phyloP scores from a whole-genome alignment of 78 protist genomes.

The Isochrysis galbana region DNA sequence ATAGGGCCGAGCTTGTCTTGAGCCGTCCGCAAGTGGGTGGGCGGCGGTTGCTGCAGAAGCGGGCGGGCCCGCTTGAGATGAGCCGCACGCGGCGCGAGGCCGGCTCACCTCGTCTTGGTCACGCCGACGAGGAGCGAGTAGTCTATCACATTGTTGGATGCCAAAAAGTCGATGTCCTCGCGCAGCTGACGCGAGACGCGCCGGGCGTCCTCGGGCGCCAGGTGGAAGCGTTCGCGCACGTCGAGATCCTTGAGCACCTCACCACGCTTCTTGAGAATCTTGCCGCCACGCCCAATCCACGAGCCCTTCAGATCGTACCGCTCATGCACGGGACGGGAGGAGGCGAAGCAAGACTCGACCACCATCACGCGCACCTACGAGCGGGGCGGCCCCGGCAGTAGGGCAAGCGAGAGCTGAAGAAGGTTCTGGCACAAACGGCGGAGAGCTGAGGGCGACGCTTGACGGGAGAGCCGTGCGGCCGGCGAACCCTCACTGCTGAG shows the following conservation, averaged over 20 bases:
- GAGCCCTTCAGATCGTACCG: slow-evolving; percentile 45
- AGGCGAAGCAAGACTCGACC: slow-evolving; percentile 25
- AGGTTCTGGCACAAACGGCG: no score
- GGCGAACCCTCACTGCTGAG: no score
- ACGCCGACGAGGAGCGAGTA: slow-evolving; percentile 40
- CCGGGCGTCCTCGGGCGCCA: neutral
- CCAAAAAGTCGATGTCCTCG: neutral
- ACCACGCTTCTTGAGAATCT: neutral
- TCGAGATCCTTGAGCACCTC: neutral
- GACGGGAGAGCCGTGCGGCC: no score
- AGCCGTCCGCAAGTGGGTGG: no score
- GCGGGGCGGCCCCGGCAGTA: neutral
- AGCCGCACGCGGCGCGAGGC: no score
- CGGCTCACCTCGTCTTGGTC: neutral
- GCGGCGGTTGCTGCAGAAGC: no score
- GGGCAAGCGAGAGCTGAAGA: neutral
- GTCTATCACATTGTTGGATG: slow-evolving; percentile 23
- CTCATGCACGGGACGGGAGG: slow-evolving; percentile 9
- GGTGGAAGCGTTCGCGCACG: neutral
- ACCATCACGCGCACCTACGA: slow-evolving; percentile 9
- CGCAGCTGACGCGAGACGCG: neutral
- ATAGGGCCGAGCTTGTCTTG: no score
- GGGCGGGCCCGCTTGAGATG: no score
- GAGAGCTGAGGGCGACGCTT: no score
- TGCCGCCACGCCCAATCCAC: neutral